Evolutionary conservation across 2,329 filamentous ascomycete species (phyloP), one percentile per base, ranked within the genome.

Genomic region (Orbilia oligospora): DNA sequence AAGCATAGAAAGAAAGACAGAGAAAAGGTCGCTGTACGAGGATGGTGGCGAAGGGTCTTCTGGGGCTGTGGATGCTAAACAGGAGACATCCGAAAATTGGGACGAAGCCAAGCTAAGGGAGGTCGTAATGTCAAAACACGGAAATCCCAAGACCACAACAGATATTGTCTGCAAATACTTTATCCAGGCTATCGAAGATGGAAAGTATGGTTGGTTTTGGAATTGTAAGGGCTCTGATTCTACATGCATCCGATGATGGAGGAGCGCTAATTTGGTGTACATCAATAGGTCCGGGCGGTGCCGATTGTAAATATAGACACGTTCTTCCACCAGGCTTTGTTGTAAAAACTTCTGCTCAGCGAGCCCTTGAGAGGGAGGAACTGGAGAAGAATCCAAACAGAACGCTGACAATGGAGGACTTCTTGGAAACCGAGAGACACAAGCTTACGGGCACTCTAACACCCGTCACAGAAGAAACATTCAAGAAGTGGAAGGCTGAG

Each of bases 141-240:
- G 96, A 66, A 99, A 99, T 85, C 96, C 97, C 78, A 91, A 91
- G 84, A 97, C 94, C 22, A 93, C 92, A 4, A 99, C 96, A 56
- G 96, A 99, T 84, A 99, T 98, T 86, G 96, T 99, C 81, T 99
- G 96, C 93, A 99, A 98, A 86, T 97, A 87, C 87, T 99, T 99
- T 84, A 96, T 98, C 84, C 91, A 94, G 81, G 96, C 96, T 27
- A 96, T 99, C 80, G 96, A 99, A 86, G 96, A 99, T 84, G 93
- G 94, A 83, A 99, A 98, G 86, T 99, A 99, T 83, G 96, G 96
- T 80, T 99, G 96, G 96, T 98, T 99, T 86, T 99, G 96, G 96
- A 88, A 90, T 76, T 99, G 96, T 88, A 79, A 36, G 80, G 65
- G 5, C 16, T 48, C 10, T 5, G 14, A 16, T 9, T 27, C 44